A percentile compares a stretch with the other conserved stretches of the same genome.
These are phyloP conservation scores for Pythium pectinolyticum DNA, from an alignment of 352 stramenopile genomes.

Conservation along the genomic window DNA sequence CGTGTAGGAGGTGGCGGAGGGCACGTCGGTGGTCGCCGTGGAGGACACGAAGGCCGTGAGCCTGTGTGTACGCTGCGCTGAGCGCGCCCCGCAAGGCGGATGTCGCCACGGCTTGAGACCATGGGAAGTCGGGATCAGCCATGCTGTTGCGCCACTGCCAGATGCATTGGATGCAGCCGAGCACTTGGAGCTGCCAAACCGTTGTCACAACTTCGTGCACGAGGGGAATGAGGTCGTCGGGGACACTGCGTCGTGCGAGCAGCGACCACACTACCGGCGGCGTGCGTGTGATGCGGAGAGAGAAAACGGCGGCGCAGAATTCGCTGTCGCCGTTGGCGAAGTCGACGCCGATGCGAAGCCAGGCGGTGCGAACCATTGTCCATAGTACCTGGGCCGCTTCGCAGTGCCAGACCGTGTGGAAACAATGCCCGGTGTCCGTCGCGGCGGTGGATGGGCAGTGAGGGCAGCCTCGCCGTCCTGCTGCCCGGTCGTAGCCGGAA, in stretches of 20 bases:
- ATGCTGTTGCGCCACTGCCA: slow-evolving; percentile 5
- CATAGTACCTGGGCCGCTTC: slow-evolving; percentile 2
- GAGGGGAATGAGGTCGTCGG: background rate
- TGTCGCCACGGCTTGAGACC: background rate
- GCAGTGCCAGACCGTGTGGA: slow-evolving; percentile 14
- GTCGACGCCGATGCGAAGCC: background rate
- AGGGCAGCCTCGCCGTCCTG: background rate
- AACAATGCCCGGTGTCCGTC: background rate
- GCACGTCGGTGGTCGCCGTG: background rate
- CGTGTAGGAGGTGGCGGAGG: no score
- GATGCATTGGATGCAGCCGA: background rate
- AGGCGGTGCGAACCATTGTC: background rate
- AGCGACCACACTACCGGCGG: background rate
- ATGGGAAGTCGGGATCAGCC: background rate
- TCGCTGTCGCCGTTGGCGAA: background rate
- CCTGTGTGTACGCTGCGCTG: background rate
- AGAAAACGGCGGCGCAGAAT: background rate
- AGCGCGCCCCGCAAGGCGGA: background rate
- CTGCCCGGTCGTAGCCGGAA: background rate
- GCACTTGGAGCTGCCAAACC: slow-evolving; percentile 6
- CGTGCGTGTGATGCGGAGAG: background rate
- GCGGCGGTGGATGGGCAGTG: background rate
- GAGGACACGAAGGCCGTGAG: background rate
- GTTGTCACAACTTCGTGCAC: background rate
- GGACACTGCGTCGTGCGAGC: background rate